Conservation (phyloP, 257 asterid species). For the Forsythia viridissima region DNA sequence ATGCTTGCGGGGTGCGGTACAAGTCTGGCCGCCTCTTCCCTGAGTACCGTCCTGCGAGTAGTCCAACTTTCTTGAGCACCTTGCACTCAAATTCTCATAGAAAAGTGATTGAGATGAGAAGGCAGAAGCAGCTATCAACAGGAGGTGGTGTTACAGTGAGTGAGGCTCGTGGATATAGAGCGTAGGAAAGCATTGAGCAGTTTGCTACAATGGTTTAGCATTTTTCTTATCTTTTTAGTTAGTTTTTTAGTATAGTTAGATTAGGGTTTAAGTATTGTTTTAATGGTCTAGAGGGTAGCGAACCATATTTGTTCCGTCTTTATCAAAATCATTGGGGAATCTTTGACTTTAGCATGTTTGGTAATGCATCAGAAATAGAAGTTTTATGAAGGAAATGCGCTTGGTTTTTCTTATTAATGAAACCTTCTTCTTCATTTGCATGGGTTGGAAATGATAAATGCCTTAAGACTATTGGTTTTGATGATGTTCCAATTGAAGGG, state of each 20-base stretch:
- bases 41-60: slow-evolving; percentile 85
- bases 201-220: slow-evolving; percentile 27
- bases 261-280: slow-evolving; percentile 43
- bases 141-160: slow-evolving; percentile 39
- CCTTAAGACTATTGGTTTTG: not conserved
- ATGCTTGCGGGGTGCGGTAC: slow-evolving; percentile 89
- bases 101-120: slow-evolving; percentile 87
- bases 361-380: slow-evolving; percentile 23
- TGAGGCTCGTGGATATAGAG: slow-evolving; percentile 58
- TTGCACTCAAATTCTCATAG: slow-evolving; percentile 86
- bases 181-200: slow-evolving; percentile 49
- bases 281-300: slow-evolving; percentile 30
- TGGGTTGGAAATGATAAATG: not conserved
- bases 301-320: slow-evolving; percentile 28
- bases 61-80: slow-evolving; percentile 65
- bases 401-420: slow-evolving; percentile 7
- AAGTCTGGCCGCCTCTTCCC: slow-evolving; percentile 89
- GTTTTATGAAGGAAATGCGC: slow-evolving; percentile 20
- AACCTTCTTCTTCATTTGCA: not conserved
- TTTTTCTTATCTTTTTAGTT: slow-evolving; percentile 4
- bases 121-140: slow-evolving; percentile 43
- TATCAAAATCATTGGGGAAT: slow-evolving; percentile 40
- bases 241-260: slow-evolving; percentile 42
- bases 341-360: slow-evolving; percentile 37
- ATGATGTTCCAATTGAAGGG: not conserved